These are phyloP conservation scores for Colletotrichum phormii DNA, from an alignment of 2,329 filamentous ascomycete species.

Conservation along the genomic window DNA sequence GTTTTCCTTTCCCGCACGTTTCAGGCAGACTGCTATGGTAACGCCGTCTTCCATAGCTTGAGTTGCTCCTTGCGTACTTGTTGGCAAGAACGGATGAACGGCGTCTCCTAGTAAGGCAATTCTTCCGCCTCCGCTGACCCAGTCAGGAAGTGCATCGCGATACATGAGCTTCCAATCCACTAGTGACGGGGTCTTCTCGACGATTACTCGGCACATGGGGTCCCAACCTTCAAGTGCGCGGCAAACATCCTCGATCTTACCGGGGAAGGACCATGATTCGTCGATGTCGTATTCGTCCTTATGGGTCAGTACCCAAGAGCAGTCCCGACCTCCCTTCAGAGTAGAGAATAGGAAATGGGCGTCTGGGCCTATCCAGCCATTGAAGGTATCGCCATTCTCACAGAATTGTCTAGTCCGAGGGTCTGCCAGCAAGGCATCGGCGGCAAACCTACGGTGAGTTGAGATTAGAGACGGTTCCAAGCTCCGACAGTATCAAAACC, in stretches of 20 bases:
- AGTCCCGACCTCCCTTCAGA: slow-evolving; percentile 66
- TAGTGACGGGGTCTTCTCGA: slow-evolving; percentile 57
- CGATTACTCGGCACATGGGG: slow-evolving; percentile 50
- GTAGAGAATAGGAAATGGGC: slow-evolving; percentile 68
- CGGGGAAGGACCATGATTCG: slow-evolving; percentile 66
- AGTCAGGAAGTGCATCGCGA: slow-evolving; percentile 60
- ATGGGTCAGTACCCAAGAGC: slow-evolving; percentile 70
- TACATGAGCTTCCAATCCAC: slow-evolving; percentile 65
- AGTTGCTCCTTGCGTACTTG: neutral
- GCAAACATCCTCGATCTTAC: slow-evolving; percentile 63
- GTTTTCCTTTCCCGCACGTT: neutral
- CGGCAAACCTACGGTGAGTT: slow-evolving; percentile 51
- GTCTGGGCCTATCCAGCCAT: slow-evolving; percentile 68
- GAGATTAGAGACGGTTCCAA: neutral
- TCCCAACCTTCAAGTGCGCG: slow-evolving; percentile 62
- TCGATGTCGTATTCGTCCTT: slow-evolving; percentile 65
- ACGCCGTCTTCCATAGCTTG: neutral
- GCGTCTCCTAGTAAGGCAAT: slow-evolving; percentile 52
- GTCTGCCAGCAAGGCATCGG: slow-evolving; percentile 63
- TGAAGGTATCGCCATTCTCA: slow-evolving; percentile 67
- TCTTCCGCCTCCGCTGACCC: slow-evolving; percentile 57
- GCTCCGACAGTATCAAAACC: neutral
- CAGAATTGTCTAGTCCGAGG: slow-evolving; percentile 65
- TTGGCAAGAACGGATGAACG: neutral
- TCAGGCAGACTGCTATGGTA: neutral